phyloP scores from a whole-genome alignment of 2,329 filamentous ascomycete species.

The Penicillium crustosum region DNA sequence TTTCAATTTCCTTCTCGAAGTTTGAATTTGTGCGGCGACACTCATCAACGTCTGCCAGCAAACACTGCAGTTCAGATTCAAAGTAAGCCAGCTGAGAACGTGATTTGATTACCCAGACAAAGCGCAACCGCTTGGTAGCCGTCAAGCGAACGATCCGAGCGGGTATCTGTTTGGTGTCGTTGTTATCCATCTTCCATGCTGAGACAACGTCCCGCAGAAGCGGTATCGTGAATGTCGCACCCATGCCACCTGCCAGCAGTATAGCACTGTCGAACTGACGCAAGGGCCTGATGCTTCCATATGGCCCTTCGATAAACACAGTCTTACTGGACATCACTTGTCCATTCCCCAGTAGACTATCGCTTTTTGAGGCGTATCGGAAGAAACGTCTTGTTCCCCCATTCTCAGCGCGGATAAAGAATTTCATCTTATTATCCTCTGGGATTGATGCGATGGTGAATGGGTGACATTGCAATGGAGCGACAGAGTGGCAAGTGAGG shows the following conservation, averaged over 20 bases:
- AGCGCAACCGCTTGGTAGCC: constrained; percentile 53
- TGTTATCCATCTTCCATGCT: constrained; percentile 43
- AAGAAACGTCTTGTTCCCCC: constrained; percentile 56
- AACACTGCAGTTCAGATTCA: constrained; percentile 48
- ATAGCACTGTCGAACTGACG: constrained; percentile 62
- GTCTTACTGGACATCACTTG: constrained; percentile 27
- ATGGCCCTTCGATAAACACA: constrained; percentile 56
- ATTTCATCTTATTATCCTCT: constrained; percentile 56
- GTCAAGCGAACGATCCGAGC: constrained; percentile 26
- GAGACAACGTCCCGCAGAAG: constrained; percentile 57
- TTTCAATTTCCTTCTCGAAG: constrained; percentile 48
- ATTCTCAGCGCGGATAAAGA: constrained; percentile 55
- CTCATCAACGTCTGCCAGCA: constrained; percentile 45
- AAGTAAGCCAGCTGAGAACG: constrained; percentile 56
- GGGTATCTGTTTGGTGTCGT: not conserved
- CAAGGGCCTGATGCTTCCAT: constrained; percentile 52
- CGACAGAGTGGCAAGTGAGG: constrained; percentile 57
- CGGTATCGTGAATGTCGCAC: constrained; percentile 59
- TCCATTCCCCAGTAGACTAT: constrained; percentile 24
- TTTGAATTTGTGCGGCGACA: constrained; percentile 32
- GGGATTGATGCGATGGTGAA: constrained; percentile 63
- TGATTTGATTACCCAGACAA: constrained; percentile 61
- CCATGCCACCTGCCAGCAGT: constrained; percentile 60
- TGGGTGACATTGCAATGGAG: constrained; percentile 62
- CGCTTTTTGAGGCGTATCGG: constrained; percentile 49